Evolutionary conservation across 176 grass and related monocot genomes (phyloP).

Genomic region (bread wheat (Triticum aestivum)): DNA sequence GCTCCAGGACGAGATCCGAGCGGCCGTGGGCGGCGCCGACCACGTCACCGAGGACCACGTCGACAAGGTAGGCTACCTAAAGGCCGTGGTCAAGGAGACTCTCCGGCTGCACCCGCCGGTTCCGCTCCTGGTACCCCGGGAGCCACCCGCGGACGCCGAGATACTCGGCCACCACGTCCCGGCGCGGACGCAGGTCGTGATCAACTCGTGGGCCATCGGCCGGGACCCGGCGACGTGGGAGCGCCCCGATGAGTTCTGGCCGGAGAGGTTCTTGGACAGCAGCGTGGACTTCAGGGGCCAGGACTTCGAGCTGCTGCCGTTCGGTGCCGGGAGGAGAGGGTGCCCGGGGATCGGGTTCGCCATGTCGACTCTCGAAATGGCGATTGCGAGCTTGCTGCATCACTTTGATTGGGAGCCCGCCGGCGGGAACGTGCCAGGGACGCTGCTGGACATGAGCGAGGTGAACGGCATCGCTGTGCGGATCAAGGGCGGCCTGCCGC

Average conservation of each 20-base stretch:
- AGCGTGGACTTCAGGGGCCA: conserved; percentile 30
- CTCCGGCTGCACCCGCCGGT: neutral
- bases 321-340: conserved; percentile 34
- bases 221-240: conserved; percentile 39
- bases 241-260: conserved; percentile 27
- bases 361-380: neutral
- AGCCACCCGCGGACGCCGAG: conserved; percentile 14
- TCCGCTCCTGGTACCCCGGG: conserved; percentile 25
- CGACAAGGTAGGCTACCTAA: conserved; percentile 12
- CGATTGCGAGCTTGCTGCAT: conserved; percentile 15
- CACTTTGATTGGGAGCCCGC: conserved; percentile 25
- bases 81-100: conserved; percentile 23
- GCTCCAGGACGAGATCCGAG: conserved; percentile 37
- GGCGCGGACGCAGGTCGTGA: neutral
- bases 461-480: conserved; percentile 5
- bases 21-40: neutral
- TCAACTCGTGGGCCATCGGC: conserved; percentile 25
- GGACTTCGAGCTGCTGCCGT: conserved; percentile 40
- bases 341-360: conserved; percentile 33
- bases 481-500: conserved; percentile 18
- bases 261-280: conserved; percentile 38
- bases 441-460: conserved; percentile 32
- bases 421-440: neutral
- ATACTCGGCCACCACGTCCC: conserved; percentile 15
- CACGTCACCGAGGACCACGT: conserved; percentile 17